These are phyloP conservation scores for Fusarium albidum DNA, from an alignment of 2,329 filamentous ascomycete genomes.

Conservation along the genomic window DNA sequence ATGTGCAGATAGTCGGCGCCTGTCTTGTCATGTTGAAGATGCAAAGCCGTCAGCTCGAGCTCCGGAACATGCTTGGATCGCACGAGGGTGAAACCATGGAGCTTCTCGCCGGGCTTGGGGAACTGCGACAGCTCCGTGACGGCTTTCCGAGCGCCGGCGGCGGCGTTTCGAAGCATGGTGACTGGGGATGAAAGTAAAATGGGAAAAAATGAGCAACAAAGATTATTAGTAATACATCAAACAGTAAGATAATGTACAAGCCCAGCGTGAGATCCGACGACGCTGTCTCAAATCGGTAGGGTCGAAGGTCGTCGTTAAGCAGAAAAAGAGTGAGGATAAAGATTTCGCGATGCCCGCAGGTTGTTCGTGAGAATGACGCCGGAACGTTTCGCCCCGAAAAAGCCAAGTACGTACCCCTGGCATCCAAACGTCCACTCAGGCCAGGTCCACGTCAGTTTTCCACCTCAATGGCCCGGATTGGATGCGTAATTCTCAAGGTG, in stretches of 20 bases:
- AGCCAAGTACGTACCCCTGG: conserved; percentile 28
- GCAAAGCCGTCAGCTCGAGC: conserved; percentile 88
- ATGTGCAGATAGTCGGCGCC: conserved; percentile 96
- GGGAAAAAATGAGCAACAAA: not conserved
- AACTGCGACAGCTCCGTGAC: conserved; percentile 80
- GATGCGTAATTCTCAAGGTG: conserved; percentile 29
- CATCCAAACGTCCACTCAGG: not conserved
- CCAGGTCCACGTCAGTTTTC: conserved; percentile 33
- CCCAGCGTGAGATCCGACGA: conserved; percentile 2
- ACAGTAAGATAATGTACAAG: conserved; percentile 26
- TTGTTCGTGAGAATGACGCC: conserved; percentile 33
- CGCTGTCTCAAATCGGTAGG: conserved; percentile 12
- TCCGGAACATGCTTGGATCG: conserved; percentile 93
- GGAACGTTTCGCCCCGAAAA: conserved; percentile 29
- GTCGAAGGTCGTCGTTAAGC: conserved; percentile 23
- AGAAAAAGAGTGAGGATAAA: conserved; percentile 17
- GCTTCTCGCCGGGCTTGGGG: conserved; percentile 81
- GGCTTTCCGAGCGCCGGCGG: conserved; percentile 64
- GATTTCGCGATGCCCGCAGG: conserved; percentile 38
- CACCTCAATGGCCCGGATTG: conserved; percentile 1
- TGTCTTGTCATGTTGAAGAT: conserved; percentile 93
- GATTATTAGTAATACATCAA: conserved; percentile 32
- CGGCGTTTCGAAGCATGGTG: conserved; percentile 62
- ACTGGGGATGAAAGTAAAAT: not conserved
- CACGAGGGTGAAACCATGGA: conserved; percentile 92